Evolutionary conservation across 2,329 filamentous ascomycete genomes (phyloP).

Genomic region (Penicillium sp.): DNA sequence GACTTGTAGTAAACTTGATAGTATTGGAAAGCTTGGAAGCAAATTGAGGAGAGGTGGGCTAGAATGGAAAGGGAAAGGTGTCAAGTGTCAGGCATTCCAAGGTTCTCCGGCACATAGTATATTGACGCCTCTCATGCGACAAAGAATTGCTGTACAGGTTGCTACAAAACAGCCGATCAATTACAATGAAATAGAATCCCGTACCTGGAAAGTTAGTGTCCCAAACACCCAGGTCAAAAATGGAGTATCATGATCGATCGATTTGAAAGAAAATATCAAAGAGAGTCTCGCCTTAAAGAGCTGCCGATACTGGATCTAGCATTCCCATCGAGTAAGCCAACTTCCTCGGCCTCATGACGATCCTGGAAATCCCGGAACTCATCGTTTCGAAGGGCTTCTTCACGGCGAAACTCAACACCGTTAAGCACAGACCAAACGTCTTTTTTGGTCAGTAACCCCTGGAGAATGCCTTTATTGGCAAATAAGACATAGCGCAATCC

Average conservation of each 20-base stretch:
- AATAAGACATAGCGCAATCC: slow-evolving; percentile 90
- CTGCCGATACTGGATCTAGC: slow-evolving; percentile 34
- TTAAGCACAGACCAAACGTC: slow-evolving; percentile 94
- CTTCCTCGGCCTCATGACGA: slow-evolving; percentile 33
- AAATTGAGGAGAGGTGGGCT: no score
- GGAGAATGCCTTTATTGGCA: slow-evolving; percentile 74
- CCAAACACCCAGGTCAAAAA: no score
- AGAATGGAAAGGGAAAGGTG: no score
- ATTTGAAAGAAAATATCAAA: slow-evolving; percentile 20
- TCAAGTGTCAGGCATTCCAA: no score
- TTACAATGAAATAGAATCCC: no score
- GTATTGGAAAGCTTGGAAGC: no score
- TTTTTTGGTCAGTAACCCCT: slow-evolving; percentile 92
- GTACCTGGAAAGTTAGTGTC: no score
- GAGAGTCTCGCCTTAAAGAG: slow-evolving; percentile 33
- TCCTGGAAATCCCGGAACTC: slow-evolving; percentile 31
- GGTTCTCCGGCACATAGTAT: no score
- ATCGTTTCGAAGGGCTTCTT: slow-evolving; percentile 32
- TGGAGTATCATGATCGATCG: background rate
- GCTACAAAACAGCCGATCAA: no score
- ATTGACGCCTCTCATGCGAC: no score
- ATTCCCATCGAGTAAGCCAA: slow-evolving; percentile 39
- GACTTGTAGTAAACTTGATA: no score
- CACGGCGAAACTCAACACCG: slow-evolving; percentile 61
- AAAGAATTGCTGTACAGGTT: no score